phyloP scores from a whole-genome alignment of 2,329 filamentous ascomycete species.

The Gaeumannomyces sp. region DNA sequence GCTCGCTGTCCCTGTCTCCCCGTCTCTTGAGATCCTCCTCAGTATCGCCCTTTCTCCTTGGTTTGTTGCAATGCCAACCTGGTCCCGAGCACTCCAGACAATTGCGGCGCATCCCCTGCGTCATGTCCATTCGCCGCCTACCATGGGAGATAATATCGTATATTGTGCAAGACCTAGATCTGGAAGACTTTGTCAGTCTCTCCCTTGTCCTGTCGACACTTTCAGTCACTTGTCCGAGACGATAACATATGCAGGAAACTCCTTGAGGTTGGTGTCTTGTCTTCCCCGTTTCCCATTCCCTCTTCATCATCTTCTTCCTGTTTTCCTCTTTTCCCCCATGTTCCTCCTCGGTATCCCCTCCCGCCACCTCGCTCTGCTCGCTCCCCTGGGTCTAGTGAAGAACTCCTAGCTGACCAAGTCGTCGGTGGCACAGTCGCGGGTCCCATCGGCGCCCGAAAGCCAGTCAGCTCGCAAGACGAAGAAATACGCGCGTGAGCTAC shows the following conservation, averaged over 20 bases:
- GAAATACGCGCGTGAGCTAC: constrained; percentile 46
- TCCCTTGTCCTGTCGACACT: constrained; percentile 43
- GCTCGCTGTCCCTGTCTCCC: too few relatives aligned
- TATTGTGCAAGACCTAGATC: constrained; percentile 46
- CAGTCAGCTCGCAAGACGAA: constrained; percentile 23
- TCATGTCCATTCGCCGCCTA: constrained; percentile 31
- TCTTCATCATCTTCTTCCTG: neutral
- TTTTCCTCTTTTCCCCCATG: neutral
- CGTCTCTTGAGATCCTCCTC: neutral
- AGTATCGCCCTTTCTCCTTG: neutral
- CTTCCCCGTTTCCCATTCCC: constrained; percentile 17
- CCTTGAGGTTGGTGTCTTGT: constrained; percentile 41
- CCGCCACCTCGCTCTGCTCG: neutral
- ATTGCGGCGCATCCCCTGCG: neutral
- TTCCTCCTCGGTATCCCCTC: neutral
- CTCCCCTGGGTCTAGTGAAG: neutral
- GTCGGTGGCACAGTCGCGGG: constrained; percentile 24
- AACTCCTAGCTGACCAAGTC: constrained; percentile 12
- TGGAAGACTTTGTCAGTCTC: constrained; percentile 53
- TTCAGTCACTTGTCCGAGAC: constrained; percentile 45
- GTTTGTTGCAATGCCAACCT: neutral
- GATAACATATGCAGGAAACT: constrained; percentile 51
- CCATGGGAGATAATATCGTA: constrained; percentile 61
- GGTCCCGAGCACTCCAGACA: neutral
- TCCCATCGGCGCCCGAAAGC: constrained; percentile 26